A percentile compares a stretch with the other conserved stretches of the same genome.
phyloP scores from a whole-genome alignment of 2,329 filamentous ascomycete genomes.

The Atkinsonella hypoxylon region DNA sequence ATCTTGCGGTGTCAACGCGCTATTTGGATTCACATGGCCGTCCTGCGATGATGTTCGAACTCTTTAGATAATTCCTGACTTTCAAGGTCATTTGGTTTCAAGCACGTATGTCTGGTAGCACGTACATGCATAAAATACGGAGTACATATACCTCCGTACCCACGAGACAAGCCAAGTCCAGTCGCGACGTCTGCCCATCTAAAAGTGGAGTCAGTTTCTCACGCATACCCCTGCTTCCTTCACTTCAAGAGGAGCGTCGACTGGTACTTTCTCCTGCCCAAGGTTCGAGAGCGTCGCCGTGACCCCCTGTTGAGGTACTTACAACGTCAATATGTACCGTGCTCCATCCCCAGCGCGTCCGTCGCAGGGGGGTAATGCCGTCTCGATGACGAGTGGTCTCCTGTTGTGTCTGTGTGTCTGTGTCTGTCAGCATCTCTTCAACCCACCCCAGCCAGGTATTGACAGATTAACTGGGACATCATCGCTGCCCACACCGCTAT shows the following conservation, averaged over 20 bases:
- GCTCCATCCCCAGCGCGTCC: neutral
- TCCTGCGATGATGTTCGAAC: too few relatives aligned
- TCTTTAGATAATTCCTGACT: too few relatives aligned
- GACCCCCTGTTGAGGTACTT: conserved; percentile 2
- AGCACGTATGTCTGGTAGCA: too few relatives aligned
- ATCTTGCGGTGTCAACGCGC: too few relatives aligned
- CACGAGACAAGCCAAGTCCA: neutral
- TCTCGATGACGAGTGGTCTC: neutral
- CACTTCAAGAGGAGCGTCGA: too few relatives aligned
- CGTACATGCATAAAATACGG: too few relatives aligned
- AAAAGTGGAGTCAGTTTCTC: neutral
- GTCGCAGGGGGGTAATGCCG: neutral
- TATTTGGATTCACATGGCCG: too few relatives aligned
- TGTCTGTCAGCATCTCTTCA: too few relatives aligned
- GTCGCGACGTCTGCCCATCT: neutral
- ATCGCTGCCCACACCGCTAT: too few relatives aligned
- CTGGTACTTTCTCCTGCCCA: neutral
- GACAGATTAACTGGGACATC: too few relatives aligned
- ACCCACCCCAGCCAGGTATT: too few relatives aligned
- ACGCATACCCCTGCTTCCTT: neutral
- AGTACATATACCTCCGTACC: neutral
- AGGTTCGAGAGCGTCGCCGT: neutral
- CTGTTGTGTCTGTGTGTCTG: neutral
- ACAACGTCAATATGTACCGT: neutral
- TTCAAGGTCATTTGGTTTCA: too few relatives aligned